Evolutionary conservation across 441 rosid species (phyloP), one percentile per base, ranked within the genome.

Genomic region (Viola pubescens): DNA sequence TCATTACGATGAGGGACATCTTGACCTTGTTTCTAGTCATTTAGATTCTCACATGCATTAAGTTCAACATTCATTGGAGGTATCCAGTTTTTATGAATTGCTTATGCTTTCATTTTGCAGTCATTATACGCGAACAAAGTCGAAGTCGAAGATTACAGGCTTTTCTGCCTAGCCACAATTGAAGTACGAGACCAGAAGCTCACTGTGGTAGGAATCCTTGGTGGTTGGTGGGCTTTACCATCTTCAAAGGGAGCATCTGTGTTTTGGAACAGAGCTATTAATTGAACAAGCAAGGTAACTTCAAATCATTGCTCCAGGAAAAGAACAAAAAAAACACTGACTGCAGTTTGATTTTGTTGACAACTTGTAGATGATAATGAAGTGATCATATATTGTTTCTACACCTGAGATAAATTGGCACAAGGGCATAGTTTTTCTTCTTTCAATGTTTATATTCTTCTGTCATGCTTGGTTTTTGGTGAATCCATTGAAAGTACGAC

Each of bases 141-240:
- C 46, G 86, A 79, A 52, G 84, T 81, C 65, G 70, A 76, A 54
- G 87, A 84, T 67, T 84, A 70, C 63, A 73, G 73, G 73, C 66
- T 84, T 52, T 69, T 79, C 10, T 78, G 87, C 75, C 61, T 84
- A 56, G 89, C 89, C 41, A 72, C 56, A 52, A 77, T 84, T 43
- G 83, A 79, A 75, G 63, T 71, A 14, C 60, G 60, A 43, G 75
- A 64, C 65, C 71, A 71, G 66, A 79, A 71, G 55, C 59, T 74
- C 54, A 70, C 51, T 40, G 43, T 81, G 73, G 58, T 81, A 0
- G 87, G 83, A 56, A 76, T 79, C 62, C 83, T 84, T 43, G 86
- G 82, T 59, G 76, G 82, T 39, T 84, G 89, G 85, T 81, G 89
- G 86, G 60, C 60, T 48, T 70, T 79, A 73, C 82, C 84, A 39